phyloP scores from a whole-genome alignment of 2,329 filamentous ascomycete genomes.

The Fusarium tanahbumbuense region DNA sequence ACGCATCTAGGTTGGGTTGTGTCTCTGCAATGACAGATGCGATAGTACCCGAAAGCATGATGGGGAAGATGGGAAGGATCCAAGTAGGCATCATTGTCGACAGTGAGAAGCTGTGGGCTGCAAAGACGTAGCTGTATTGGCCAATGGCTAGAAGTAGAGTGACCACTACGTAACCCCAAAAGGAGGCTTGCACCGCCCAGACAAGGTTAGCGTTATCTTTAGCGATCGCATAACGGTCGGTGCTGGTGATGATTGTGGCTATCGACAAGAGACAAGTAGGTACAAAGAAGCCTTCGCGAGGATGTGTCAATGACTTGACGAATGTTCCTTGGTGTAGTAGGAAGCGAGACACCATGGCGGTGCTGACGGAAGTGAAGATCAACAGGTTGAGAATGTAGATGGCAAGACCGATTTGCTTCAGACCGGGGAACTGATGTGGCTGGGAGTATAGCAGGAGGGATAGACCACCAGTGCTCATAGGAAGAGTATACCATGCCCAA shows the following conservation, averaged over 20 bases:
- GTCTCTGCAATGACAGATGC: conserved; percentile 71
- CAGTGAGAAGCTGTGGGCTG: conserved; percentile 66
- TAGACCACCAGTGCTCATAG: conserved; percentile 80
- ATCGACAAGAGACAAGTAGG: conserved; percentile 76
- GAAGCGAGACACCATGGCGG: conserved; percentile 69
- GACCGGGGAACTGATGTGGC: conserved; percentile 72
- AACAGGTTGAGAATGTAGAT: conserved; percentile 76
- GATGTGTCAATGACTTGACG: conserved; percentile 67
- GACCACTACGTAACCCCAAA: conserved; percentile 74
- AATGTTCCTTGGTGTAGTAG: conserved; percentile 66
- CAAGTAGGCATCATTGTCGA: conserved; percentile 78
- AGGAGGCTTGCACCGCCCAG: conserved; percentile 69
- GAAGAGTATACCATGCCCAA: conserved; percentile 80
- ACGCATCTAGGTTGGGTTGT: conserved; percentile 66
- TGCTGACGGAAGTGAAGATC: conserved; percentile 68
- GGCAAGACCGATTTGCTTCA: conserved; percentile 71
- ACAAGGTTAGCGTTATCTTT: conserved; percentile 65
- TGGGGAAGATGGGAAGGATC: conserved; percentile 79
- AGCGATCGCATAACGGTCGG: conserved; percentile 73
- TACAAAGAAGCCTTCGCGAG: conserved; percentile 77
- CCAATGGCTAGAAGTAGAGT: conserved; percentile 70
- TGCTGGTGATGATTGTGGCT: conserved; percentile 74
- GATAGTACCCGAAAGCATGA: conserved; percentile 79
- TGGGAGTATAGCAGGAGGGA: conserved; percentile 72
- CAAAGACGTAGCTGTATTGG: conserved; percentile 76